Percentiles rank a stretch among this genome's conserved stretches.
phyloP scores from a whole-genome alignment of 148 eudicot species.

The Fagopyrum homotropicum region DNA sequence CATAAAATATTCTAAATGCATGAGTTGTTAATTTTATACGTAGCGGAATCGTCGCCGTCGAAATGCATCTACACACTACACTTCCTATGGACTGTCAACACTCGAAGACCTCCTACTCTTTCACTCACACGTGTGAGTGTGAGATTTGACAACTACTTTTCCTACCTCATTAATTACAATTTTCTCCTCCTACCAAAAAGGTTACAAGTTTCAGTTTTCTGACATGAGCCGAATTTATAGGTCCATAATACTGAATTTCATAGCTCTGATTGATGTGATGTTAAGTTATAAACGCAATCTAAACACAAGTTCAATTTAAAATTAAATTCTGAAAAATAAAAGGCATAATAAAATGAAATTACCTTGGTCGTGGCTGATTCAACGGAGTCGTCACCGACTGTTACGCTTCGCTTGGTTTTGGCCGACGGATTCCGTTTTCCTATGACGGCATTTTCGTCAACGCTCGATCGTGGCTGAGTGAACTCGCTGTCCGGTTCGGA shows the following conservation, averaged over 20 bases:
- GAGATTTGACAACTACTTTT: not conserved
- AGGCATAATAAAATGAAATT: not conserved
- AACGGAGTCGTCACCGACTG: not conserved
- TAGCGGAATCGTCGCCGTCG: slow-evolving; percentile 8
- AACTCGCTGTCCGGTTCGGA: slow-evolving; percentile 22
- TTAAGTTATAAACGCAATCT: not conserved
- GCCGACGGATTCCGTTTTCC: not conserved
- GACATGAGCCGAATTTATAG: not conserved
- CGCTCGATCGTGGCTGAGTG: slow-evolving; percentile 1
- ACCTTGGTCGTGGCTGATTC: not conserved
- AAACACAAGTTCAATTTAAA: not conserved
- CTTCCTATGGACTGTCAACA: not conserved
- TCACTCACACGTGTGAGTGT: not conserved
- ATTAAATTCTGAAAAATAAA: not conserved
- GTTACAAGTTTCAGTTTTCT: not conserved
- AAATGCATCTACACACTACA: not conserved
- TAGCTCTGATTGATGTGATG: not conserved
- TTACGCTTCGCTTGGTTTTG: not conserved
- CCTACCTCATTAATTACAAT: not conserved
- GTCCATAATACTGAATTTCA: not conserved
- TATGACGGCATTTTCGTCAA: slow-evolving; percentile 3
- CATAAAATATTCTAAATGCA: not conserved
- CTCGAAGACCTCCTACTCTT: not conserved
- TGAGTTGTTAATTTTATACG: not conserved
- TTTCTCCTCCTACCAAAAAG: not conserved